phyloP scores from a whole-genome alignment of 768 basidiomycete genomes.

The Suillus subalutaceus region DNA sequence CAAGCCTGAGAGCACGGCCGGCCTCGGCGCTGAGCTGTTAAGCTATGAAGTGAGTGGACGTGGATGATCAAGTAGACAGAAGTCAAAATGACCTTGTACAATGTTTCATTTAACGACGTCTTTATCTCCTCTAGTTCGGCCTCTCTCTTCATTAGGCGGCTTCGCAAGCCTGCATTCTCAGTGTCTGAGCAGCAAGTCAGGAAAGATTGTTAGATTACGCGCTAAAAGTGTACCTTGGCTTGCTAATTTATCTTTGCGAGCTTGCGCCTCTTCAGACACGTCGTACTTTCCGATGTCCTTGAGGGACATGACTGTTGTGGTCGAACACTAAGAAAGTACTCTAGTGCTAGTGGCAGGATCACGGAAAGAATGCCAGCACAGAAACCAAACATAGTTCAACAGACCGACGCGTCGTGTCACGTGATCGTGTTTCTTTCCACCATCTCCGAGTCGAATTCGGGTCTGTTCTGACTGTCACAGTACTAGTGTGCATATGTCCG shows the following conservation, averaged over 20 bases:
- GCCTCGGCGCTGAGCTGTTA: constrained; percentile 59
- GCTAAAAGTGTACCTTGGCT: constrained; percentile 34
- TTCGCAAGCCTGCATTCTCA: constrained; percentile 36
- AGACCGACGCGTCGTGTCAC: constrained; percentile 34
- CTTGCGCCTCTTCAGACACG: constrained; percentile 40
- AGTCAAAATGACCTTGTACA: constrained; percentile 37
- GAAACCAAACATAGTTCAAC: constrained; percentile 30
- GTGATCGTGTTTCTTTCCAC: constrained; percentile 26
- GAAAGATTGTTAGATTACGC: constrained; percentile 1
- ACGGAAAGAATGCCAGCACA: constrained; percentile 6
- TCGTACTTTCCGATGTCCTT: constrained; percentile 42
- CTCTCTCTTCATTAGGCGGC: constrained; percentile 39
- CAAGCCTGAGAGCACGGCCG: constrained; percentile 56
- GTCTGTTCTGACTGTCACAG: too few species aligned
- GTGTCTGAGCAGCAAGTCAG: constrained; percentile 32
- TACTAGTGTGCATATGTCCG: background rate
- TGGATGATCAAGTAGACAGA: constrained; percentile 4
- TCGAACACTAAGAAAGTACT: constrained; percentile 7
- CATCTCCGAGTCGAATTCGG: too few species aligned
- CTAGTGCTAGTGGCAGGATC: background rate
- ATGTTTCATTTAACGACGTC: constrained; percentile 36
- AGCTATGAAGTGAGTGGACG: constrained; percentile 13
- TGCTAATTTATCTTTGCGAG: constrained; percentile 39
- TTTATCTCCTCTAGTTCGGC: constrained; percentile 39
- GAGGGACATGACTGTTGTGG: constrained; percentile 37